phyloP scores from a whole-genome alignment of 83 land plant genomes.

The Picea mariana region DNA sequence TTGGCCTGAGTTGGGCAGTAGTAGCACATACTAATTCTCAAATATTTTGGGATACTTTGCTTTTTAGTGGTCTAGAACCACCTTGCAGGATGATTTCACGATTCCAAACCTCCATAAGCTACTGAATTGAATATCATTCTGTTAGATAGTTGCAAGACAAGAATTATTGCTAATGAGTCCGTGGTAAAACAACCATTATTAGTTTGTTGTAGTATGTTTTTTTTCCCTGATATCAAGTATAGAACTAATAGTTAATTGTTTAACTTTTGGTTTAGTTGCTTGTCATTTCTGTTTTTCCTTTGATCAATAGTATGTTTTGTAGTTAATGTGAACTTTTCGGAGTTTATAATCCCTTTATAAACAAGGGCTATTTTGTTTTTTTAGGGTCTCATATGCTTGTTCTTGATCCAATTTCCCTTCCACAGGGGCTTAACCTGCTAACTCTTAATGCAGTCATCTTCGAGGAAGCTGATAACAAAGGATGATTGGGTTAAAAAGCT shows the following conservation, averaged over 20 bases:
- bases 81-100: background rate
- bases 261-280: slow-evolving; percentile 2
- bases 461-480: slow-evolving; percentile 47
- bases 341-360: background rate
- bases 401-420: slow-evolving; percentile 16
- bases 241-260: background rate
- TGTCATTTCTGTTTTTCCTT: background rate
- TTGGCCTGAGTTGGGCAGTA: background rate
- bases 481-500: slow-evolving; percentile 63
- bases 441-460: slow-evolving; percentile 34
- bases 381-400: background rate
- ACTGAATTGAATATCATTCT: background rate
- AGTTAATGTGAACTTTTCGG: background rate
- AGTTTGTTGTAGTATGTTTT: background rate
- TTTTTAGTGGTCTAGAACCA: background rate
- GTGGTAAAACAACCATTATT: background rate
- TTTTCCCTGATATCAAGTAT: too few relatives aligned
- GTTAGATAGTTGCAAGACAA: background rate
- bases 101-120: background rate
- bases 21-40: background rate
- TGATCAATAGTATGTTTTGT: background rate
- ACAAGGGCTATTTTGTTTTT: background rate
- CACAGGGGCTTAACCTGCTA: background rate
- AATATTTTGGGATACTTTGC: background rate
- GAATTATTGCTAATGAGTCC: background rate